Percentiles rank a stretch among this genome's conserved stretches.
These are phyloP conservation scores for Tuber indicum DNA, from an alignment of 495 filamentous ascomycete species.

Conservation along the genomic window DNA sequence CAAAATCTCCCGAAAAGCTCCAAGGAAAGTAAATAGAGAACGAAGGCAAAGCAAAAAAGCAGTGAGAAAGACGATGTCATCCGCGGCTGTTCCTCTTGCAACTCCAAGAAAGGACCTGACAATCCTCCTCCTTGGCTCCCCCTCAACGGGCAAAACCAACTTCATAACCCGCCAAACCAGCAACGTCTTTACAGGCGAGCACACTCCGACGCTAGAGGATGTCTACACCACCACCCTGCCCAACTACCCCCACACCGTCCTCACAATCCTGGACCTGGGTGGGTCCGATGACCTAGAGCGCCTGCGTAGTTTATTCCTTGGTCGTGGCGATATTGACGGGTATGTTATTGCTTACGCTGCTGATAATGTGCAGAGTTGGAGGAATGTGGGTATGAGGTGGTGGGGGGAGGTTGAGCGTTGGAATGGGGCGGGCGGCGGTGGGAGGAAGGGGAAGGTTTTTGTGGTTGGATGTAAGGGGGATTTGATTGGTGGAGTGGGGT, in stretches of 20 bases:
- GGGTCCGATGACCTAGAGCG: background rate
- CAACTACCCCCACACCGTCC: background rate
- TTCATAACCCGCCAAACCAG: slow-evolving; percentile 2
- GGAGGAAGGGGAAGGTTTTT: background rate
- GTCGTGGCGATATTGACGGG: background rate
- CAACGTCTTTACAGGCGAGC: background rate
- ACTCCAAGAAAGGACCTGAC: background rate
- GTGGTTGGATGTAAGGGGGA: background rate
- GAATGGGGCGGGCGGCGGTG: background rate
- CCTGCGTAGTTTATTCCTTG: background rate
- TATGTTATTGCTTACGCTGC: background rate
- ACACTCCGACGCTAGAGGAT: background rate
- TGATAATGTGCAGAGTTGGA: background rate
- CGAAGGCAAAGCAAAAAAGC: background rate
- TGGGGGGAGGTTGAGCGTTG: background rate
- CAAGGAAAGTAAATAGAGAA: no score
- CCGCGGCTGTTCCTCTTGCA: background rate
- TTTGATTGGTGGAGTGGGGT: background rate
- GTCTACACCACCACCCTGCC: background rate
- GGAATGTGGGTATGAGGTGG: background rate
- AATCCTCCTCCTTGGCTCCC: slow-evolving; percentile 1
- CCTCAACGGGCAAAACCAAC: background rate
- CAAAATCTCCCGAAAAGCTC: background rate
- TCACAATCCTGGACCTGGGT: background rate
- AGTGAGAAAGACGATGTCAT: background rate